Evolutionary conservation across 2,329 filamentous ascomycete genomes (phyloP).

Genomic region (Chaetomiaceae sp.): DNA sequence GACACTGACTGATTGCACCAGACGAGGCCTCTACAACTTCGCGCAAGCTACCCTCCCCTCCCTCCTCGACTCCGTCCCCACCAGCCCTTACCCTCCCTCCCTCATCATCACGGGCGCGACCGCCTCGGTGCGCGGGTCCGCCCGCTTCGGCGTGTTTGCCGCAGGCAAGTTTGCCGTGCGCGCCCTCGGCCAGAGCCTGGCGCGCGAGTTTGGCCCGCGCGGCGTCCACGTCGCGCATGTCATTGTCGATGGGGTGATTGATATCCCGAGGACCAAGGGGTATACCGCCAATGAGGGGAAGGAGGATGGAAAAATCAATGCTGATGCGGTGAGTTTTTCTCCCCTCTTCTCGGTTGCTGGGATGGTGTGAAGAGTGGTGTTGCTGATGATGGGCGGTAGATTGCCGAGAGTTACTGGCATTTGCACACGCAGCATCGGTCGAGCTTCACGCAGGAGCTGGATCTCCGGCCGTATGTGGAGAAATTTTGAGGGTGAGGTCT

Average conservation of each 20-base stretch:
- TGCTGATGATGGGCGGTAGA: constrained; percentile 43
- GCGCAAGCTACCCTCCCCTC: constrained; percentile 67
- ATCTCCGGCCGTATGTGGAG: constrained; percentile 75
- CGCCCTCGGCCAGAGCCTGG: constrained; percentile 68
- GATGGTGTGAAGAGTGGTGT: background rate
- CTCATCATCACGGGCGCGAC: constrained; percentile 86
- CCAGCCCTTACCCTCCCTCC: constrained; percentile 61
- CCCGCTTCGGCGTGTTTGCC: constrained; percentile 66
- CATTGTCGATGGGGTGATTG: constrained; percentile 80
- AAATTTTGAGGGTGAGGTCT: constrained; percentile 62
- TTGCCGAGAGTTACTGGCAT: constrained; percentile 83
- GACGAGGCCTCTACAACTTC: constrained; percentile 70
- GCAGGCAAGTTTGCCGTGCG: constrained; percentile 76
- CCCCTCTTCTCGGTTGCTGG: background rate
- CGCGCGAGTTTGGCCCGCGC: constrained; percentile 77
- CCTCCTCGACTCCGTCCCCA: constrained; percentile 55
- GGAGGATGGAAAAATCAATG: constrained; percentile 61
- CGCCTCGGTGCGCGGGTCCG: constrained; percentile 68
- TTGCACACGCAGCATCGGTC: constrained; percentile 76
- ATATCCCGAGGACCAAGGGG: constrained; percentile 67
- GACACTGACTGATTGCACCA: constrained; percentile 26
- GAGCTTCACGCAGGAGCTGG: constrained; percentile 76
- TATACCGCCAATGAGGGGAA: constrained; percentile 41
- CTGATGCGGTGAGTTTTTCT: constrained; percentile 61
- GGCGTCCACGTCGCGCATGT: constrained; percentile 81